Evolutionary conservation across 768 basidiomycete species (phyloP), one percentile per base, ranked within the genome.

Genomic region (Rhizopogon sp.): DNA sequence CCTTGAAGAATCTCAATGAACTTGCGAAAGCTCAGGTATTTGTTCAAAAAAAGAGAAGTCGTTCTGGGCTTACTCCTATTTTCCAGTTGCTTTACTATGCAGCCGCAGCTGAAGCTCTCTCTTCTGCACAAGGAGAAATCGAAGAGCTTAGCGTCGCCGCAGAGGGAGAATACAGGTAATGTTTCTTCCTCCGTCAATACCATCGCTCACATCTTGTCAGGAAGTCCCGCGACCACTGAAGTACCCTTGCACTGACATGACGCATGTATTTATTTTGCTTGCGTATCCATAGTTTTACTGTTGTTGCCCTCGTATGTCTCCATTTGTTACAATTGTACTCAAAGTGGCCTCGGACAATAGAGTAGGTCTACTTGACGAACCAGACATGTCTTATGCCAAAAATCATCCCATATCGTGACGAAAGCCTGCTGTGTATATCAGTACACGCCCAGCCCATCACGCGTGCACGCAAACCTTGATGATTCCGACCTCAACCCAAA

Each of bases 81-180:
- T 16, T 51, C 25, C 58, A 93, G 79, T 77, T 93, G 20, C 64
- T 85, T 54, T 93, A 79, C 78, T 85, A 88, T 69, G 79, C 86
- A 20, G 65, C 81, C 43, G 88, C 88, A 3, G 90, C 91, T 1
- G 93, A 95, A 66, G 79, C 90, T 0, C 79, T 95, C 41, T 83
- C 82, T n/a, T 75, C 79, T 43, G 81, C 90, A 44, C 92, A 95
- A 68, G 90, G 90, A 47, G 93, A 97, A 69, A 88, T 98, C 46
- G 95, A 97, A 60, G 94, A 98, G 62, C 79, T 96, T 60, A 87
- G 85, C 56, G 88, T 94, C 35, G 91, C 92, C 44, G 93, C 95
- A 0, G 95, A 98, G 72, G 92, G 91, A 55, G 92, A 95, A 68
- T 98, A 96, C 77, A 88, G 95, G 87, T 92, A 58, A 60, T 7